Evolutionary conservation across 2,329 filamentous ascomycete genomes (phyloP).

Genomic region (Microsporum canis): DNA sequence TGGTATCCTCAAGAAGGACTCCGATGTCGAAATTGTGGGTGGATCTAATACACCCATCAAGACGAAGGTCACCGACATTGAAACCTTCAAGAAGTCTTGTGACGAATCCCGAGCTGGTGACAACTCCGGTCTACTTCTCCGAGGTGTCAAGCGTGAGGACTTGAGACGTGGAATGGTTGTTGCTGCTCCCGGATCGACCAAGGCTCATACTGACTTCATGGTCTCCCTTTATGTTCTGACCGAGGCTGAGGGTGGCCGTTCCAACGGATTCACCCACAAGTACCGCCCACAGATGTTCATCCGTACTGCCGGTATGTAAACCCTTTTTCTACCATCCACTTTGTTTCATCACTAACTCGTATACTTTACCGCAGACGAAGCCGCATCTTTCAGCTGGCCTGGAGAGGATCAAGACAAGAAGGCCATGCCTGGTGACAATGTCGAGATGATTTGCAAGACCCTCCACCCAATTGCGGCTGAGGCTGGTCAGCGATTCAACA

Average conservation of each 20-base stretch:
- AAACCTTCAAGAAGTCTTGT: slow-evolving; percentile 99
- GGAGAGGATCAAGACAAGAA: slow-evolving; percentile 69
- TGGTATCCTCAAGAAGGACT: slow-evolving; percentile 83
- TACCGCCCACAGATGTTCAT: slow-evolving; percentile 96
- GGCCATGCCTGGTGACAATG: slow-evolving; percentile 97
- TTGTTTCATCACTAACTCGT: neutral
- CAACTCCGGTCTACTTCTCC: slow-evolving; percentile 93
- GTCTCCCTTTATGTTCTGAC: slow-evolving; percentile 92
- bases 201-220: slow-evolving; percentile 83
- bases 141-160: slow-evolving; percentile 93
- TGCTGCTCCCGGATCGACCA: slow-evolving; percentile 68
- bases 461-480: slow-evolving; percentile 80
- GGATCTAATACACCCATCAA: slow-evolving; percentile 74
- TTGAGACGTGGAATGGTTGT: slow-evolving; percentile 91
- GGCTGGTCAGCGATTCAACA: slow-evolving; percentile 89
- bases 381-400: slow-evolving; percentile 71
- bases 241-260: slow-evolving; percentile 96
- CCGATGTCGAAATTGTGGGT: slow-evolving; percentile 88
- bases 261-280: slow-evolving; percentile 90
- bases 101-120: slow-evolving; percentile 93
- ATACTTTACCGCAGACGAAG: slow-evolving; percentile 41
- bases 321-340: slow-evolving; percentile 5
- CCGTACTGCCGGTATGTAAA: slow-evolving; percentile 71
- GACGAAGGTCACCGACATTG: slow-evolving; percentile 99
- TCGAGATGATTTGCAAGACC: slow-evolving; percentile 88